Evolutionary conservation across 495 filamentous ascomycete species (phyloP).

Genomic region (Penicillium flavigenum): DNA sequence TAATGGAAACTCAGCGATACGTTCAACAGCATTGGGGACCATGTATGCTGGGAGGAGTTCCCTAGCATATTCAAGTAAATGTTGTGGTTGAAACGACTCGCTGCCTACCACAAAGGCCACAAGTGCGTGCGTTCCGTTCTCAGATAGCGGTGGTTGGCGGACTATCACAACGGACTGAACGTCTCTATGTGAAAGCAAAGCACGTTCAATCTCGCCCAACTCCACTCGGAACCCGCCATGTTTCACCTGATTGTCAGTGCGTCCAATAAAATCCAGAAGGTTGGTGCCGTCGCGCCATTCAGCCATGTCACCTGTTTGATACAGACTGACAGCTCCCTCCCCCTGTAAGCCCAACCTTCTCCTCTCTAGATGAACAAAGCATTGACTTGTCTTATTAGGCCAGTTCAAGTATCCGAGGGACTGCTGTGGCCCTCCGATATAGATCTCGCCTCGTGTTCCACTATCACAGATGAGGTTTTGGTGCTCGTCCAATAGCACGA

Average conservation of each 20-base stretch:
- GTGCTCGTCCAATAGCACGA: too few relatives aligned
- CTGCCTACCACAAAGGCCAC: not conserved
- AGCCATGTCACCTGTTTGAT: constrained; percentile 33
- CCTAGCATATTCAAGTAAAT: too few relatives aligned
- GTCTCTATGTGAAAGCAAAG: too few relatives aligned
- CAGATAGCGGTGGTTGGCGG: not conserved
- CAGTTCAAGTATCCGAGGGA: too few relatives aligned
- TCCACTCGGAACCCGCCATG: constrained; percentile 40
- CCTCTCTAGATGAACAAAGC: too few relatives aligned
- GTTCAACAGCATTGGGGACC: not conserved
- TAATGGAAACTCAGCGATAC: not conserved
- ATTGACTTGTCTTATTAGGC: too few relatives aligned
- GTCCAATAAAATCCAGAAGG: constrained; percentile 37
- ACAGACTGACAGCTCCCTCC: not conserved
- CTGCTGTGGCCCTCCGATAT: too few relatives aligned
- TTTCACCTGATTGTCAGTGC: constrained; percentile 47
- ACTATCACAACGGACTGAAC: not conserved
- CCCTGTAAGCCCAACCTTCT: too few relatives aligned
- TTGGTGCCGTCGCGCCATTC: constrained; percentile 25
- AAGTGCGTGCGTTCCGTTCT: not conserved
- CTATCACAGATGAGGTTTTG: too few relatives aligned
- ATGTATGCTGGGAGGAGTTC: not conserved
- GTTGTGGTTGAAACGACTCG: too few relatives aligned
- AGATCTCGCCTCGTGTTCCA: too few relatives aligned
- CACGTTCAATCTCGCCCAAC: constrained; percentile 38